These are phyloP conservation scores for Diutina mesorugosa DNA, from an alignment of 1,139 yeast species.

Conservation along the genomic window DNA sequence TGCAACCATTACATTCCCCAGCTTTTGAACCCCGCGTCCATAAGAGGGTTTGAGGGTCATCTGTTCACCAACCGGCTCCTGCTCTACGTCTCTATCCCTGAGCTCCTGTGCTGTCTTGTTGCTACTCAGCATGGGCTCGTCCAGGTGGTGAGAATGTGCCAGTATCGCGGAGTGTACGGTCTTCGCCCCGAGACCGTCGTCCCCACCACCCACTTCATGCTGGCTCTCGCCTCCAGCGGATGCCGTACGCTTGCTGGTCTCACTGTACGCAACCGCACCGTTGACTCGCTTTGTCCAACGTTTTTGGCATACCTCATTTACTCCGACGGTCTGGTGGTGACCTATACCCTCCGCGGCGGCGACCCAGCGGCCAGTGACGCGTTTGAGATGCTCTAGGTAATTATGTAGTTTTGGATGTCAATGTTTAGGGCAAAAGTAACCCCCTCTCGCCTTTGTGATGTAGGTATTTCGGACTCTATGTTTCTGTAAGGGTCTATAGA, in stretches of 20 bases:
- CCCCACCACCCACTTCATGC: slow-evolving; percentile 11
- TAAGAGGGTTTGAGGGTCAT: slow-evolving; percentile 25
- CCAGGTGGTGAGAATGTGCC: slow-evolving; percentile 42
- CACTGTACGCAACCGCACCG: neutral
- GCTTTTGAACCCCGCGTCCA: slow-evolving; percentile 21
- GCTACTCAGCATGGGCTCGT: slow-evolving; percentile 51
- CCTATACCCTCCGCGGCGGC: neutral
- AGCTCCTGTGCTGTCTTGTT: slow-evolving; percentile 37
- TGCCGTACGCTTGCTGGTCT: neutral
- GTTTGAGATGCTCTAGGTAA: neutral
- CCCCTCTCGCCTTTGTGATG: neutral
- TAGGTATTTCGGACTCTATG: neutral
- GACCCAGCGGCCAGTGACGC: neutral
- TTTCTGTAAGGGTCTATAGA: neutral
- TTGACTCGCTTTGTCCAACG: neutral
- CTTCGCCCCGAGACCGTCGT: slow-evolving; percentile 51
- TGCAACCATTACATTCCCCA: slow-evolving; percentile 38
- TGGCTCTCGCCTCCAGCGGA: neutral
- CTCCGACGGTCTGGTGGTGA: neutral
- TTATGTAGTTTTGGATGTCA: neutral
- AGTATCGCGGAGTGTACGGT: slow-evolving; percentile 41
- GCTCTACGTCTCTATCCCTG: slow-evolving; percentile 37
- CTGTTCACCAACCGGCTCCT: slow-evolving; percentile 38
- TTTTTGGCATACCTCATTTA: neutral
- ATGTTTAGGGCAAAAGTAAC: neutral